phyloP scores from a whole-genome alignment of 2,329 filamentous ascomycete species.

The Aspergillus sergii region DNA sequence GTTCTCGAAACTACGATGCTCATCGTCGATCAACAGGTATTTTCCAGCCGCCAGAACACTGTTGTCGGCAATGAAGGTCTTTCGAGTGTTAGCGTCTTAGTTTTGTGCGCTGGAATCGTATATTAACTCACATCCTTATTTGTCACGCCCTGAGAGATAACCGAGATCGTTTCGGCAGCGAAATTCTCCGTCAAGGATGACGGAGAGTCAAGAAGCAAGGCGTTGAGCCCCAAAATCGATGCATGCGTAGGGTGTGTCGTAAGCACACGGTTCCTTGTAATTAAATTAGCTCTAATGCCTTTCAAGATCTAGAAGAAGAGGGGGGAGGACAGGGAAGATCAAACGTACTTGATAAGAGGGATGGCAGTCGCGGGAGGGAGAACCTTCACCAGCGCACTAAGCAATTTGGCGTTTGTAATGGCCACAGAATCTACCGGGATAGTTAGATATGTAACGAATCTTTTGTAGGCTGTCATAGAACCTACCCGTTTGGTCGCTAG shows the following conservation, averaged over 20 bases:
- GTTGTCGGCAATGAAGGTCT: conserved; percentile 87
- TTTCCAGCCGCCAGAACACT: conserved; percentile 88
- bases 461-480: conserved; percentile 7
- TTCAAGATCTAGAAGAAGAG: not conserved
- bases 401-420: conserved; percentile 85
- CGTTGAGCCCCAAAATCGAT: conserved; percentile 84
- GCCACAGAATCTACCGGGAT: conserved; percentile 63
- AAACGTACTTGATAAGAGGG: conserved; percentile 57
- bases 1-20: conserved; percentile 68
- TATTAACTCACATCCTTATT: conserved; percentile 68
- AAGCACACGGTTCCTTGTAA: conserved; percentile 73
- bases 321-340: not conserved
- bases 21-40: conserved; percentile 69
- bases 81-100: conserved; percentile 20
- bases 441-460: conserved; percentile 18
- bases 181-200: conserved; percentile 68
- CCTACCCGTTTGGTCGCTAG: conserved; percentile 69
- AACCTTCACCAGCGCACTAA: conserved; percentile 87
- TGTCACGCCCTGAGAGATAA: conserved; percentile 77
- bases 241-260: conserved; percentile 73
- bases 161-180: conserved; percentile 72
- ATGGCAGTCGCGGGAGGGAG: conserved; percentile 71
- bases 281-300: conserved; percentile 36
- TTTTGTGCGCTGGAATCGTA: not conserved
- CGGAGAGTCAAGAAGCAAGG: conserved; percentile 80